Conservation (phyloP, 23 red algal species). For the Agarophyton chilense region DNA sequence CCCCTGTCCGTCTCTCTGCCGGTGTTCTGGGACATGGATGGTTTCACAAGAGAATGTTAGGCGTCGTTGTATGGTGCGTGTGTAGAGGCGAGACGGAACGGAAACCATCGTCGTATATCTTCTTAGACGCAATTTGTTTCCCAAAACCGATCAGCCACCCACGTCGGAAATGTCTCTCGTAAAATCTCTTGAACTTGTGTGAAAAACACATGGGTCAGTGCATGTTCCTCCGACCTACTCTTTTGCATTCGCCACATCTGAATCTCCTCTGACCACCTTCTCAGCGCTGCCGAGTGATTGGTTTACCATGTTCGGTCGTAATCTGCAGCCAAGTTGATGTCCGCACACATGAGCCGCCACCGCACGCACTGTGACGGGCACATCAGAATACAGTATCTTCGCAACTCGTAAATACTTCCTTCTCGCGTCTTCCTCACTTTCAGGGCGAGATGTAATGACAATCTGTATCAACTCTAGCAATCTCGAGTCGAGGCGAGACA, state of each 20-base stretch:
- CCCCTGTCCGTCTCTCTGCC: not conserved
- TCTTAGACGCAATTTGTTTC: not conserved
- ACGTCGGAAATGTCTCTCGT: not conserved
- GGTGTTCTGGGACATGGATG: not conserved
- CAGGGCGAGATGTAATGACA: conserved; percentile 3
- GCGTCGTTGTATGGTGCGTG: not conserved
- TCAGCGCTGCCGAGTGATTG: too few species aligned
- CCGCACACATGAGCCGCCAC: conserved; percentile 51
- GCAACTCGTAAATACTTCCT: conserved; percentile 13
- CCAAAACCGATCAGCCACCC: not conserved
- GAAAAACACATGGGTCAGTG: not conserved
- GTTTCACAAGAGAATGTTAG: too few species aligned
- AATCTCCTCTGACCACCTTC: too few species aligned
- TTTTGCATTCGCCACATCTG: too few species aligned
- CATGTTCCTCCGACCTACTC: too few species aligned
- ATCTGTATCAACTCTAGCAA: conserved; percentile 40
- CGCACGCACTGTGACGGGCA: conserved; percentile 12
- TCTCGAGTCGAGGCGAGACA: conserved; percentile 25
- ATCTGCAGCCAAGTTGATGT: not conserved
- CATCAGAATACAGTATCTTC: conserved; percentile 40
- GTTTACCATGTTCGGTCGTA: not conserved
- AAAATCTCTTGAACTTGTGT: conserved; percentile 4
- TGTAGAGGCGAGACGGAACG: too few species aligned
- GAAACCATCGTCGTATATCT: not conserved
- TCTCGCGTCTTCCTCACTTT: conserved; percentile 15